Conservation (phyloP, 306 rosid species). For the Neltuma alba region DNA sequence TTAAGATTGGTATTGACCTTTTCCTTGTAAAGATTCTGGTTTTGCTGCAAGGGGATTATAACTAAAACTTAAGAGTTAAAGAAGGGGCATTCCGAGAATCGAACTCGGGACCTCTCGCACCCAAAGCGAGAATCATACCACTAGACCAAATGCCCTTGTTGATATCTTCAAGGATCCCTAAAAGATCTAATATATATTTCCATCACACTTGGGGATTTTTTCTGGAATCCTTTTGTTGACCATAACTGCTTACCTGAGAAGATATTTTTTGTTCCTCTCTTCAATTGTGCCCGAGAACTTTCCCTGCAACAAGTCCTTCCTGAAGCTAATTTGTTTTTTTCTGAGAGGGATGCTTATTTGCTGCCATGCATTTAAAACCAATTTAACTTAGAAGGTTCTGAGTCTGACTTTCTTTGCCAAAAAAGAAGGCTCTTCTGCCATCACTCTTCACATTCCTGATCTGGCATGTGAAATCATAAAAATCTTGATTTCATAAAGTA, state of each 20-base stretch:
- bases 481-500: background rate
- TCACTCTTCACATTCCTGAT: background rate
- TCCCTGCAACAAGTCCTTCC: background rate
- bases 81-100: conserved; percentile 52
- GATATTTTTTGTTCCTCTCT: background rate
- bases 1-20: background rate
- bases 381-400: background rate
- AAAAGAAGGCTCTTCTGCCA: background rate
- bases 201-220: no score
- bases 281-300: background rate
- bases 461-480: background rate
- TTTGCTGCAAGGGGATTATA: background rate
- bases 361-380: background rate
- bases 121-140: conserved; percentile 61
- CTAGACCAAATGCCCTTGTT: conserved; percentile 55
- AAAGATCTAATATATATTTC: background rate
- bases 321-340: background rate
- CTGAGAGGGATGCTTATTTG: background rate
- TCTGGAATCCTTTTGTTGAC: no score
- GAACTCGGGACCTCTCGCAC: conserved; percentile 57
- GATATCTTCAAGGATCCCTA: background rate
- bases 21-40: background rate
- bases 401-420: background rate
- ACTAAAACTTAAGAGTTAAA: background rate
- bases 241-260: no score